phyloP scores from a whole-genome alignment of 768 basidiomycete species.

The Porpolomopsis calyptriformis region DNA sequence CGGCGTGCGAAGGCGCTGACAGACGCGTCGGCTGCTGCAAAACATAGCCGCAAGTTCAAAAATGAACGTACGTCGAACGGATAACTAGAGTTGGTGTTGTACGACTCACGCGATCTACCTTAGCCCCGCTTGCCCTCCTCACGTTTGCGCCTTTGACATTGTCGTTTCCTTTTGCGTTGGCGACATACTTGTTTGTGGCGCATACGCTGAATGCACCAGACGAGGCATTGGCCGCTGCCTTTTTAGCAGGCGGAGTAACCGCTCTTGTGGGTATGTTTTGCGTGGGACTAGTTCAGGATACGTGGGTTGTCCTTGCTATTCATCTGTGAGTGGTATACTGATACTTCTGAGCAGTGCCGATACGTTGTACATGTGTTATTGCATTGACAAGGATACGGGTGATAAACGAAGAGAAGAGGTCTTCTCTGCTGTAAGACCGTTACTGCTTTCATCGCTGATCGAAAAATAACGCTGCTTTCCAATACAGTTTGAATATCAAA shows the following conservation, averaged over 20 bases:
- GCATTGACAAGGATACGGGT: constrained; percentile 37
- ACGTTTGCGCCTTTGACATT: constrained; percentile 69
- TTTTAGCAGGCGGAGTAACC: constrained; percentile 71
- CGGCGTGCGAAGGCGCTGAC: constrained; percentile 39
- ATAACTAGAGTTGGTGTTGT: background rate
- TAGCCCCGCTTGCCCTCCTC: constrained; percentile 61
- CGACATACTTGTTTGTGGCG: constrained; percentile 83
- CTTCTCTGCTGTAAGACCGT: constrained; percentile 25
- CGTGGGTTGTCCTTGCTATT: constrained; percentile 21
- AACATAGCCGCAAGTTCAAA: constrained; percentile 38
- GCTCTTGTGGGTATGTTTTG: constrained; percentile 78
- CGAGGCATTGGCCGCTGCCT: constrained; percentile 62
- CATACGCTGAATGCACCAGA: constrained; percentile 62
- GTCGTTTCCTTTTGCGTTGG: constrained; percentile 71
- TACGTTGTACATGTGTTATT: constrained; percentile 38
- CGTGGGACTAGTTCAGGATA: constrained; percentile 69
- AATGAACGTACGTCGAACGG: constrained; percentile 41
- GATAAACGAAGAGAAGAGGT: constrained; percentile 32
- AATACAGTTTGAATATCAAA: constrained; percentile 29
- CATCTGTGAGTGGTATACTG: background rate
- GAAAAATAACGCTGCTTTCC: too few relatives aligned
- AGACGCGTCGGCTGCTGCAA: constrained; percentile 22
- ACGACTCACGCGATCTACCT: background rate
- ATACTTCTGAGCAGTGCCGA: constrained; percentile 26
- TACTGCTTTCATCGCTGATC: constrained; percentile 1